These are phyloP conservation scores for Aspergillus neotritici DNA, from an alignment of 2,329 filamentous ascomycete species.

Conservation along the genomic window DNA sequence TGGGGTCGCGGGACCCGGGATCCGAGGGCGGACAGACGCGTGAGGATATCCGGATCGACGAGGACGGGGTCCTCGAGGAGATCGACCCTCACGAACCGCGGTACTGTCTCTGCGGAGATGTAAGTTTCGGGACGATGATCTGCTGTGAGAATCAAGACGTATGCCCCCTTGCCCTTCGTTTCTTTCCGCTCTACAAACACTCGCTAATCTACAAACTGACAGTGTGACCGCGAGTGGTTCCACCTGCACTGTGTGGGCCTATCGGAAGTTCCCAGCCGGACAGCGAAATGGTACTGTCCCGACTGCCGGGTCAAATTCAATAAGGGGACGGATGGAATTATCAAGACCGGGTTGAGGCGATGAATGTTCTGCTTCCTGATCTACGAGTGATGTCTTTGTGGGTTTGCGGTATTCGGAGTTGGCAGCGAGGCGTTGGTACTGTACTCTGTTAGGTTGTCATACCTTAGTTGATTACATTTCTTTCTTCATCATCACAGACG, in stretches of 20 bases:
- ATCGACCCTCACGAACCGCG: constrained; percentile 58
- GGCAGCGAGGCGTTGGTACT: no score
- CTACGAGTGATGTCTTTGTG: constrained; percentile 3
- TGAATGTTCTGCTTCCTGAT: constrained; percentile 8
- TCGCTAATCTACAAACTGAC: constrained; percentile 13
- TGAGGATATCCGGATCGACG: constrained; percentile 41
- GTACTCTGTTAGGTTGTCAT: no score
- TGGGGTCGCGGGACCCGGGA: constrained; percentile 37
- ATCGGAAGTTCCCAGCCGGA: constrained; percentile 53
- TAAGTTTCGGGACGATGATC: constrained; percentile 62
- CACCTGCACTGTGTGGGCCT: constrained; percentile 58
- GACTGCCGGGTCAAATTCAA: constrained; percentile 51
- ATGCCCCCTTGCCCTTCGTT: constrained; percentile 18
- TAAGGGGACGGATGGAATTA: constrained; percentile 39
- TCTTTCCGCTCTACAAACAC: neutral
- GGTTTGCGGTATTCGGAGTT: neutral
- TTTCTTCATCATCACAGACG: no score
- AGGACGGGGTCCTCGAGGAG: constrained; percentile 44
- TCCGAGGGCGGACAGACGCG: constrained; percentile 19
- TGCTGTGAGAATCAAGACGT: constrained; percentile 59
- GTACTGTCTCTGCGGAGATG: constrained; percentile 61
- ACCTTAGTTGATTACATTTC: no score
- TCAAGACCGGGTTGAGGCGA: constrained; percentile 32
- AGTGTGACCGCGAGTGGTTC: constrained; percentile 64
- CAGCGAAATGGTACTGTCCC: constrained; percentile 62